Evolutionary conservation across 2,329 filamentous ascomycete species (phyloP).

Genomic region (Monosporascus ibericus): DNA sequence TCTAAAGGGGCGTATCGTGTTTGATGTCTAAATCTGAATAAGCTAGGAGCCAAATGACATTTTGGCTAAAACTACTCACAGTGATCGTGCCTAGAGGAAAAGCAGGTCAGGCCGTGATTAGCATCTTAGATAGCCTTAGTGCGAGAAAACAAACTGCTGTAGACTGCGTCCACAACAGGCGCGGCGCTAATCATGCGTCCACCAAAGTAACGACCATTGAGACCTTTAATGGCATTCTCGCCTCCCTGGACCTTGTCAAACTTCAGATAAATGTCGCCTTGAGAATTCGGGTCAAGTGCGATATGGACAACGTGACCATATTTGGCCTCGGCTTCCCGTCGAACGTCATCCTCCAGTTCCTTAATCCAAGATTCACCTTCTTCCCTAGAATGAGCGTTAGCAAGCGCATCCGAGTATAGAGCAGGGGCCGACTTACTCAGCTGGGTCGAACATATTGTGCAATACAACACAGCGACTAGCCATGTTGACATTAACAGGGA

Average conservation of each 20-base stretch:
- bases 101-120: slow-evolving; percentile 44
- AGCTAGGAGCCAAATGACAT: not conserved
- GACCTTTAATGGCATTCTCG: slow-evolving; percentile 94
- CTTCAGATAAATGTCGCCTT: slow-evolving; percentile 97
- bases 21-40: not conserved
- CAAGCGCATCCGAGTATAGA: not conserved
- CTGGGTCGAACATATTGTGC: slow-evolving; percentile 90
- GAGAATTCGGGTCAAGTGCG: slow-evolving; percentile 84
- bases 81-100: slow-evolving; percentile 40
- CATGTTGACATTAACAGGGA: slow-evolving; percentile 83
- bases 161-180: slow-evolving; percentile 96
- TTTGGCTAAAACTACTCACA: slow-evolving; percentile 12
- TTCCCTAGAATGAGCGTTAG: slow-evolving; percentile 55
- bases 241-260: slow-evolving; percentile 93
- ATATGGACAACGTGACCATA: slow-evolving; percentile 99
- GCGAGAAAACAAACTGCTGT: slow-evolving; percentile 91
- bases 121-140: slow-evolving; percentile 70
- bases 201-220: slow-evolving; percentile 95
- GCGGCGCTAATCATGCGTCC: slow-evolving; percentile 88
- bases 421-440: slow-evolving; percentile 62
- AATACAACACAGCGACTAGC: slow-evolving; percentile 90
- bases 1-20: not conserved
- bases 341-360: slow-evolving; percentile 89
- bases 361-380: slow-evolving; percentile 84
- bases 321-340: slow-evolving; percentile 85